Conservation (phyloP, 1,284 basidiomycete species). For the Neonothopanus nambi region DNA sequence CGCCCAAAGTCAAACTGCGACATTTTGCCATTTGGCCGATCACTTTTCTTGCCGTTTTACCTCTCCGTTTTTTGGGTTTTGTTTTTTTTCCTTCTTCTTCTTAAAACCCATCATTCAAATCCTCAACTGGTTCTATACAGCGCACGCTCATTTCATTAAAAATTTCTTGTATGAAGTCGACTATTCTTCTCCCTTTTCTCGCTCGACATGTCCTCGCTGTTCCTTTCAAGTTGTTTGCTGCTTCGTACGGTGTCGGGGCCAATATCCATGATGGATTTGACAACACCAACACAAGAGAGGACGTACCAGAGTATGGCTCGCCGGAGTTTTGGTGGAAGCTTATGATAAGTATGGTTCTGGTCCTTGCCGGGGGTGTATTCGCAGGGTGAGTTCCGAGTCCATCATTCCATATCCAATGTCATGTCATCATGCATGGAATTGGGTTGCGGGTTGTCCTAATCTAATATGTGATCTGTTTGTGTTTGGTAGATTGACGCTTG, state of each 20-base stretch:
- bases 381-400: conserved; percentile 62
- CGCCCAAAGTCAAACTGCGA: no score
- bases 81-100: no score
- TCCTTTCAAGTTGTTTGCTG: conserved; percentile 1
- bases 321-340: conserved; percentile 72
- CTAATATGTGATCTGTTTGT: no score
- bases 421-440: no score
- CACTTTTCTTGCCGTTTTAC: no score
- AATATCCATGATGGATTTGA: background rate
- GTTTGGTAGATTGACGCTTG: conserved; percentile 75
- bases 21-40: no score
- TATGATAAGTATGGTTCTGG: conserved; percentile 61
- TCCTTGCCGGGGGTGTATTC: conserved; percentile 82
- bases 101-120: conserved; percentile 15
- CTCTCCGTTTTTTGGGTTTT: no score
- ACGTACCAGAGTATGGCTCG: conserved; percentile 21
- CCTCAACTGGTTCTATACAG: no score
- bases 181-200: background rate
- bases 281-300: background rate
- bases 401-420: background rate
- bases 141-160: no score
- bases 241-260: background rate
- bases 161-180: conserved; percentile 1
- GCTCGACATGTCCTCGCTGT: background rate
- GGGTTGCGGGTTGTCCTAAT: no score